phyloP scores from a whole-genome alignment of 2,329 filamentous ascomycete species.

The Fusarium poae region DNA sequence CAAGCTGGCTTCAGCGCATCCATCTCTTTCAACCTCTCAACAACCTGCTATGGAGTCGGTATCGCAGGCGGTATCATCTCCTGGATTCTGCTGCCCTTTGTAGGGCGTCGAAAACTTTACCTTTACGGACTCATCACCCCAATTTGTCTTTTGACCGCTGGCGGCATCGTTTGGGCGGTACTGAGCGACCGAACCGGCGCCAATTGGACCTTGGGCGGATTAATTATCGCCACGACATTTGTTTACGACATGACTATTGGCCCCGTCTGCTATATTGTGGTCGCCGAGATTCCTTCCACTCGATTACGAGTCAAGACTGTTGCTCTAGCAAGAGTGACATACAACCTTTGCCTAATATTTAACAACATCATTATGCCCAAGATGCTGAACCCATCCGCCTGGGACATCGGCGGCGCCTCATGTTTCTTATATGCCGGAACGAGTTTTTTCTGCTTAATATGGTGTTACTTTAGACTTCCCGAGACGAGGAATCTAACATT shows the following conservation, averaged over 20 bases:
- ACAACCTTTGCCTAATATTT: slow-evolving; percentile 44
- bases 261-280: slow-evolving; percentile 53
- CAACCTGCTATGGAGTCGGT: slow-evolving; percentile 57
- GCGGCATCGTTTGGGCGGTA: slow-evolving; percentile 56
- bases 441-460: slow-evolving; percentile 40
- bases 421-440: slow-evolving; percentile 46
- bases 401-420: slow-evolving; percentile 47
- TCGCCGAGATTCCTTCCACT: slow-evolving; percentile 56
- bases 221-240: slow-evolving; percentile 59
- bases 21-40: slow-evolving; percentile 56
- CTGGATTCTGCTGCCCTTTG: slow-evolving; percentile 55
- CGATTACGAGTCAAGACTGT: slow-evolving; percentile 58
- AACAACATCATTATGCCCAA: slow-evolving; percentile 49
- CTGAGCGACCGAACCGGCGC: slow-evolving; percentile 44
- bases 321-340: slow-evolving; percentile 53
- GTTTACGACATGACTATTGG: slow-evolving; percentile 51
- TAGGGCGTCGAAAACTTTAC: slow-evolving; percentile 59
- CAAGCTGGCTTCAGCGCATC: slow-evolving; percentile 56
- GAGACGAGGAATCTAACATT: slow-evolving; percentile 48
- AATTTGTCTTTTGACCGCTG: slow-evolving; percentile 52
- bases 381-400: slow-evolving; percentile 49
- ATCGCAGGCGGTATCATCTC: slow-evolving; percentile 58
- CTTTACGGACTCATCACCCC: slow-evolving; percentile 52
- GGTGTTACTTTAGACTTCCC: slow-evolving; percentile 49
- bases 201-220: slow-evolving; percentile 54